These are phyloP conservation scores for Tubosaeta sp. DNA, from an alignment of 768 basidiomycete species.

Conservation along the genomic window DNA sequence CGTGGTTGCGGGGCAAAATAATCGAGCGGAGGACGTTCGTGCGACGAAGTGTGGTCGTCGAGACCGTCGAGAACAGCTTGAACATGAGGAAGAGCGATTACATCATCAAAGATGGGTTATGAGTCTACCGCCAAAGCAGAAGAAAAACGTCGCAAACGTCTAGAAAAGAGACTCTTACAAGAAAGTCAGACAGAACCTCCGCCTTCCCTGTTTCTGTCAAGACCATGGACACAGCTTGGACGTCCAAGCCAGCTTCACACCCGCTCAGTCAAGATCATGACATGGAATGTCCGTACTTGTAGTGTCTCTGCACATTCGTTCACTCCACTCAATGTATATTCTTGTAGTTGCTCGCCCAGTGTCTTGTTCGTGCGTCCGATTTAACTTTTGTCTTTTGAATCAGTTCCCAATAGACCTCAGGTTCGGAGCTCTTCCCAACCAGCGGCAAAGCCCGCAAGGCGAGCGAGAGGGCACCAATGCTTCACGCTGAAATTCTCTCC, in stretches of 20 bases:
- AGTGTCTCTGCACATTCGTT: neutral
- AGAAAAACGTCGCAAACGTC: constrained; percentile 39
- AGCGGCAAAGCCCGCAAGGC: constrained; percentile 77
- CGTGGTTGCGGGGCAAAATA: neutral
- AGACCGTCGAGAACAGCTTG: constrained; percentile 29
- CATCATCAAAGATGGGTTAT: constrained; percentile 18
- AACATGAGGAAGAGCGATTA: constrained; percentile 16
- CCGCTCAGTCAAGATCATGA: constrained; percentile 52
- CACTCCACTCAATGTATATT: constrained; percentile 1
- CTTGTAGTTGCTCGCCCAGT: constrained; percentile 69
- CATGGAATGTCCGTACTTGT: constrained; percentile 80
- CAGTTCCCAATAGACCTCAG: constrained; percentile 33
- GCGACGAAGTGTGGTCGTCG: constrained; percentile 15
- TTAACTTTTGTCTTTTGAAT: neutral
- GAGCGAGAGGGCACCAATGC: constrained; percentile 66
- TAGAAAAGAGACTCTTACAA: constrained; percentile 38
- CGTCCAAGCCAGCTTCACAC: neutral
- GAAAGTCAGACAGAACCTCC: constrained; percentile 14
- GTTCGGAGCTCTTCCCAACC: constrained; percentile 78
- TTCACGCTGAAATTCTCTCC: constrained; percentile 67
- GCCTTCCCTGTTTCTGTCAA: constrained; percentile 15
- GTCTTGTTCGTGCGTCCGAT: constrained; percentile 64
- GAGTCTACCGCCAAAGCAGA: constrained; percentile 51
- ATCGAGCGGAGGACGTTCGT: neutral
- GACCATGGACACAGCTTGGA: constrained; percentile 35